phyloP scores from a whole-genome alignment of 2,329 filamentous ascomycete species.

The Raffaelea deltoideospora region DNA sequence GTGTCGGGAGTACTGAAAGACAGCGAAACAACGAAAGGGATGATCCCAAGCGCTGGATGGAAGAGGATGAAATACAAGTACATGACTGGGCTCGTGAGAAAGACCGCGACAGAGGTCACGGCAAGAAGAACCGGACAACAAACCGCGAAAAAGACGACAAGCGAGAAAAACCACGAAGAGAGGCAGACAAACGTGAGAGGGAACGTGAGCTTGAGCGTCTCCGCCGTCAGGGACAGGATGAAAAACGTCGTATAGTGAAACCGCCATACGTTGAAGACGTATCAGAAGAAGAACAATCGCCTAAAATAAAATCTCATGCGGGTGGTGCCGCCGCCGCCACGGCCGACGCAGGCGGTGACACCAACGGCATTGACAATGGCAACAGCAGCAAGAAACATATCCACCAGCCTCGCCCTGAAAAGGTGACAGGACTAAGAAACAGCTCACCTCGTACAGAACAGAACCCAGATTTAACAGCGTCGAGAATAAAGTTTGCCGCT shows the following conservation, averaged over 20 bases:
- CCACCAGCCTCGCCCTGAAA: conserved; percentile 11
- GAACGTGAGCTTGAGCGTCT: conserved; percentile 11
- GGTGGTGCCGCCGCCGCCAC: not conserved
- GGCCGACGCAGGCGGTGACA: too few relatives aligned
- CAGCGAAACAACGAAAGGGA: conserved; percentile 16
- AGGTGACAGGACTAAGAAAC: conserved; percentile 5
- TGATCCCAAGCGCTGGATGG: conserved; percentile 17
- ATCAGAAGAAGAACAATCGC: conserved; percentile 13
- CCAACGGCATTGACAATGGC: conserved; percentile 4
- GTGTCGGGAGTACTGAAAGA: conserved; percentile 9
- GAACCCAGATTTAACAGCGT: conserved; percentile 5
- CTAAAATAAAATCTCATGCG: conserved; percentile 12
- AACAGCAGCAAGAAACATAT: conserved; percentile 14
- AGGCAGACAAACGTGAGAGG: conserved; percentile 13
- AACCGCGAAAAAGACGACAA: conserved; percentile 14
- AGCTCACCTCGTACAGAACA: conserved; percentile 4
- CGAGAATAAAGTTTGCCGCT: conserved; percentile 8
- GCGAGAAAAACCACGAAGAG: conserved; percentile 21
- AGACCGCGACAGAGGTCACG: conserved; percentile 17
- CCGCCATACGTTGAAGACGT: conserved; percentile 13
- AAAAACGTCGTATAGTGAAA: conserved; percentile 12
- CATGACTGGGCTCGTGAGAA: conserved; percentile 6
- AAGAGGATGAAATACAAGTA: conserved; percentile 16
- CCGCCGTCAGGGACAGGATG: conserved; percentile 14
- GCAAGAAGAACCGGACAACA: conserved; percentile 12